phyloP scores from a whole-genome alignment of 2,329 filamentous ascomycete species.

The Myriosclerotinia curreyana region DNA sequence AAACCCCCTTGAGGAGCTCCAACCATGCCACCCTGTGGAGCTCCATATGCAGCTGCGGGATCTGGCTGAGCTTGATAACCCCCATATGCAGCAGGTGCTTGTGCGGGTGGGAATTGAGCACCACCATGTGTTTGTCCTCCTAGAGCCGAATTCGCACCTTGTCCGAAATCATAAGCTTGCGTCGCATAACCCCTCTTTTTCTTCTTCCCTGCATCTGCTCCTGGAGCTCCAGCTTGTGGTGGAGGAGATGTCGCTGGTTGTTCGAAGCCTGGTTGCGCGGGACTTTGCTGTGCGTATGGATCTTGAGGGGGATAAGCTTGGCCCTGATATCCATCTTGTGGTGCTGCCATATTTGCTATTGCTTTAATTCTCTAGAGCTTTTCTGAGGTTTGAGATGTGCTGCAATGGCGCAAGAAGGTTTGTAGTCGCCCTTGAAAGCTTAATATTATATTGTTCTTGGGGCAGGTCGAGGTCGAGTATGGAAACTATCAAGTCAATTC shows the following conservation, averaged over 20 bases:
- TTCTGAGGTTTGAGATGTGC: conserved; percentile 7
- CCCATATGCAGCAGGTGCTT: conserved; percentile 41
- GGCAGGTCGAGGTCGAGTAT: conserved; percentile 22
- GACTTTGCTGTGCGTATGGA: conserved; percentile 46
- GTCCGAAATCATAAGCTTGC: conserved; percentile 89
- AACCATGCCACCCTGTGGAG: conserved; percentile 34
- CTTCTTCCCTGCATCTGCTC: conserved; percentile 58
- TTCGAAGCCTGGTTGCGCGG: conserved; percentile 39
- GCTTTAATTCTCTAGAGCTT: conserved; percentile 2
- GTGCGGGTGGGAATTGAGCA: conserved; percentile 44
- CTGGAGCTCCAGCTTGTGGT: conserved; percentile 37
- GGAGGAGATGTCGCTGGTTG: conserved; percentile 31
- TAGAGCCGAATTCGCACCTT: conserved; percentile 73
- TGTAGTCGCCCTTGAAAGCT: conserved; percentile 23
- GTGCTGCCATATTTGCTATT: conserved; percentile 46
- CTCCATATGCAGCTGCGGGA: conserved; percentile 35
- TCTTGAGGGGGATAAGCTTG: conserved; percentile 44
- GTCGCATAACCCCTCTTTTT: conserved; percentile 96
- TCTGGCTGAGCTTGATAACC: conserved; percentile 37
- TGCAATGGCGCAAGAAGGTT: conserved; percentile 22
- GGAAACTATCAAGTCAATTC: conserved; percentile 20
- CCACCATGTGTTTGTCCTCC: conserved; percentile 64
- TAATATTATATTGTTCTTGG: conserved; percentile 22
- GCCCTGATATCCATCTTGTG: conserved; percentile 51
- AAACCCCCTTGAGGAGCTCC: conserved; percentile 41